Evolutionary conservation across 441 rosid species (phyloP), one percentile per base, ranked within the genome.

Genomic region (Sinapis alba): DNA sequence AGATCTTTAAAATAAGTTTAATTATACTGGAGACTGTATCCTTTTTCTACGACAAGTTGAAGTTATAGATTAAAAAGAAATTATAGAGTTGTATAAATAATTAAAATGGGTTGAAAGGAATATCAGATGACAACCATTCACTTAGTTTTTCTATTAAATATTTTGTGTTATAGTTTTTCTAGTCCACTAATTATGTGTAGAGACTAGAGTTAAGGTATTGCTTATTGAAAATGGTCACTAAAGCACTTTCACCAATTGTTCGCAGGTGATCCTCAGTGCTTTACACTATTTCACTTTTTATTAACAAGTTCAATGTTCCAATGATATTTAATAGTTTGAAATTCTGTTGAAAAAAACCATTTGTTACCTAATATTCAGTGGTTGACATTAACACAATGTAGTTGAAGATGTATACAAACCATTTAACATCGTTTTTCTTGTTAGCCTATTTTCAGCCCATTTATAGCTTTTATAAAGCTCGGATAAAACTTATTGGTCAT

Each of bases 221-320:
- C 56, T 16, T 57, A 26, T 69, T 69, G 45, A 27, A 57, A 57
- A 56, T 45, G 38, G 60, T 38, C 78, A 59, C 67, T 65, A 15
- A 43, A 65, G 27, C 59, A 43, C 10, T 57, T 41, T 15, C 38
- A 45, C 64, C 10, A 16, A 11, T 50, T 6, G 23, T 15, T 65
- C 11, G 6, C 36, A 64, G 61, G 51, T 71, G 62, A 67, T 60
- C 34, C 28, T 38, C 19, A 65, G 47, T 73, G 65, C 57, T 67
- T 26, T 12, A 69, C 38, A 60, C 67, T 64, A 23, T 23, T 72
- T 72, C 27, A 62, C 38, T 64, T 32, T 64, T 62, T 34, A 62
- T 51, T 32, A 15, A 51, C 62, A 32, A 34, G 41, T 5, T 26
- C 18, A 57, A 57, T n/a, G 62, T 26, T 23, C 18, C 51, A 45